phyloP scores from a whole-genome alignment of 441 rosid genomes.

The Erodium moschatum region DNA sequence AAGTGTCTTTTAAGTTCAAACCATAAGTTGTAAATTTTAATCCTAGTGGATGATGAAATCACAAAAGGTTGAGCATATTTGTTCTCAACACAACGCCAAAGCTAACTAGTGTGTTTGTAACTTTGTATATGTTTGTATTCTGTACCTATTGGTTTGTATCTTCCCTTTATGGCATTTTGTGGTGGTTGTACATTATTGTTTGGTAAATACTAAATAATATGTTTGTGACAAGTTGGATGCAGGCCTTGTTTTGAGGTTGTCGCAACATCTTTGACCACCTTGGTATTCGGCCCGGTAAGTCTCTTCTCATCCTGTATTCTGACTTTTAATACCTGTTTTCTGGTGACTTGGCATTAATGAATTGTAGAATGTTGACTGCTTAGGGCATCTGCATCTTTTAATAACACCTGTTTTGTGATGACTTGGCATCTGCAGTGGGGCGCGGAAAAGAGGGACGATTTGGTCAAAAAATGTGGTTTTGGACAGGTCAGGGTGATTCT shows the following conservation, averaged over 20 bases:
- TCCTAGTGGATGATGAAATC: no score
- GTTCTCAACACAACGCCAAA: constrained; percentile 1
- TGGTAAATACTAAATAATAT: constrained; percentile 1
- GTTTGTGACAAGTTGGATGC: constrained; percentile 7
- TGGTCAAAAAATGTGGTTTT: no score
- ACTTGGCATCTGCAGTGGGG: no score
- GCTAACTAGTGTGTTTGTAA: not conserved
- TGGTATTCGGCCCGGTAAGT: not conserved
- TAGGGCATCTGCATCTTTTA: not conserved
- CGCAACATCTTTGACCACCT: not conserved
- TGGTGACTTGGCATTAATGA: not conserved
- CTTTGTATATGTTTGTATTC: not conserved
- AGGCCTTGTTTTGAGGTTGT: constrained; percentile 8
- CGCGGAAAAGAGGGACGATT: no score
- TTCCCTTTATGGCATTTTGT: not conserved
- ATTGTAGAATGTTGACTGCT: not conserved
- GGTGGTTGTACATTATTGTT: not conserved
- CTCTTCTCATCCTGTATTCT: not conserved
- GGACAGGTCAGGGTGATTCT: no score
- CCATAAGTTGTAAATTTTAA: not conserved
- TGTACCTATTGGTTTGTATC: not conserved
- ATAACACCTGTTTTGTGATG: no score
- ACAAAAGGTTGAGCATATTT: not conserved
- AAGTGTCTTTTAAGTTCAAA: constrained; percentile 2
- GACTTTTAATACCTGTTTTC: not conserved